Conservation (phyloP, 176 grass and related monocot genomes). For the Pontederia crassipes region DNA sequence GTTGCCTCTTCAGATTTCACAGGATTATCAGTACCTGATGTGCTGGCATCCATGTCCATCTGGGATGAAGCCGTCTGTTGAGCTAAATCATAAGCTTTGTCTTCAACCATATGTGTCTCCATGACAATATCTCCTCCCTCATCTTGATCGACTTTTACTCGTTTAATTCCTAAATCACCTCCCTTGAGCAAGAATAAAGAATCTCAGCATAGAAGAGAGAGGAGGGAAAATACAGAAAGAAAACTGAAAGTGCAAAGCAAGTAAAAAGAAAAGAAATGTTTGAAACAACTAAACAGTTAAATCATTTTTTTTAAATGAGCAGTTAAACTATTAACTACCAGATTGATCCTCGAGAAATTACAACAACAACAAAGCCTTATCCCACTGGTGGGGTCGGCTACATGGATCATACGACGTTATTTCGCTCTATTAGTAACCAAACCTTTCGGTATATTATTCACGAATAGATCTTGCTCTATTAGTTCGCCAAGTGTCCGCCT, state of each 20-base stretch:
- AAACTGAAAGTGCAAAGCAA: background rate
- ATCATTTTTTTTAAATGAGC: too few relatives aligned
- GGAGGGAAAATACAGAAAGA: background rate
- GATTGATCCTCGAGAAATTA: too few relatives aligned
- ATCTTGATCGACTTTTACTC: conserved; percentile 4
- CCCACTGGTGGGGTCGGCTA: too few relatives aligned
- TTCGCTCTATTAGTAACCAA: too few relatives aligned
- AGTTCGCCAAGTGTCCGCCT: too few relatives aligned
- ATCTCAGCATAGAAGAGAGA: background rate
- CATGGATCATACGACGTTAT: too few relatives aligned
- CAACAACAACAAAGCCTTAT: too few relatives aligned
- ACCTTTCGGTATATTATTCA: too few relatives aligned
- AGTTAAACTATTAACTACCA: too few relatives aligned
- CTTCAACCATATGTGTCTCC: background rate
- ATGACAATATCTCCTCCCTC: conserved; percentile 1
- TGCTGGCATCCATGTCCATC: background rate
- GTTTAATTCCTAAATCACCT: conserved; percentile 4
- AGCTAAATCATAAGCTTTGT: background rate
- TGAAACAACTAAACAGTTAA: too few relatives aligned
- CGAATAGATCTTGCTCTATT: too few relatives aligned
- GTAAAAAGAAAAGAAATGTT: too few relatives aligned
- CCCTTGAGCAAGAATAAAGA: conserved; percentile 6
- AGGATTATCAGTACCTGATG: background rate
- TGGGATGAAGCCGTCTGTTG: background rate
- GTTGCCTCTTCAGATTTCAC: background rate